A percentile compares a stretch with the other conserved stretches of the same genome.
Evolutionary conservation across 2,329 filamentous ascomycete genomes (phyloP).

Genomic region (Colletotrichum eleusines): DNA sequence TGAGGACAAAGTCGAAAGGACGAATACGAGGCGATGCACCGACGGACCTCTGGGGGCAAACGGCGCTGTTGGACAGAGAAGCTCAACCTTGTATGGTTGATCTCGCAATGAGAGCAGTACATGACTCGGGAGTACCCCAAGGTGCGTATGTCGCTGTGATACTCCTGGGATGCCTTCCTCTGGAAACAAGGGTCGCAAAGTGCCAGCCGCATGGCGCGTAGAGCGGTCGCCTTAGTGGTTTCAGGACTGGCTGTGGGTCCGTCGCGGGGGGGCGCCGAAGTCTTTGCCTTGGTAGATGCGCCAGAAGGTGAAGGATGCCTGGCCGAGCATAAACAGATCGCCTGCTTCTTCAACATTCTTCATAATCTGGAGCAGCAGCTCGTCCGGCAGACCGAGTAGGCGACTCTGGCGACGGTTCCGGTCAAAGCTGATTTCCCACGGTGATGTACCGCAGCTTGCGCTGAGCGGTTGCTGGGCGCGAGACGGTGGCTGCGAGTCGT

Average conservation of each 20-base stretch:
- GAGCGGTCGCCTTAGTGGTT: not conserved
- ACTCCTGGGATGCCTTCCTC: not conserved
- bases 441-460: not conserved
- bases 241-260: too few relatives aligned
- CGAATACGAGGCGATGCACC: not conserved
- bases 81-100: rapidly evolving
- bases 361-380: not conserved
- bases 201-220: not conserved
- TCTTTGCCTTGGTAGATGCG: not conserved
- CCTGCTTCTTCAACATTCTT: not conserved
- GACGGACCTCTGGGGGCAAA: not conserved
- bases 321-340: conserved; percentile 4
- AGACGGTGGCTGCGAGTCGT: not conserved
- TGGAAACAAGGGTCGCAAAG: not conserved
- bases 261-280: not conserved
- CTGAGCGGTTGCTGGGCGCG: not conserved
- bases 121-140: not conserved
- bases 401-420: not conserved
- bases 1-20: not conserved
- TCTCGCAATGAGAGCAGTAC: not conserved
- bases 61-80: not conserved
- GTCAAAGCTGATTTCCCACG: conserved; percentile 1
- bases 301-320: conserved; percentile 12
- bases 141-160: not conserved
- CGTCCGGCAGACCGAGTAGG: not conserved